Percentiles rank a stretch among this genome's conserved stretches.
These are phyloP conservation scores for Neurospora sp. DNA, from an alignment of 495 filamentous ascomycete genomes.

Conservation along the genomic window DNA sequence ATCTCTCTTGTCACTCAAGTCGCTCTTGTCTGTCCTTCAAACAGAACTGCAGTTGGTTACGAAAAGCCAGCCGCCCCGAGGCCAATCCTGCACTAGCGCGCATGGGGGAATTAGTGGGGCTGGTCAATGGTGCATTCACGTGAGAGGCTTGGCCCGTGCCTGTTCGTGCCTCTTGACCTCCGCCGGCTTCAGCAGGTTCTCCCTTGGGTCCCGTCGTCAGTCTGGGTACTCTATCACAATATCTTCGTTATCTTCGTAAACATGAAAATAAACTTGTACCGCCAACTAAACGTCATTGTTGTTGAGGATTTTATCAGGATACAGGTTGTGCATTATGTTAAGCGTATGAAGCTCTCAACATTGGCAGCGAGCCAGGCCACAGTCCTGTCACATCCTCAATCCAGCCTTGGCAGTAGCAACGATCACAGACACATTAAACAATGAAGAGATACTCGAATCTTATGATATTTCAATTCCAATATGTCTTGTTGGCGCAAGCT, in stretches of 20 bases:
- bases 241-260: too few species aligned
- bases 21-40: background rate
- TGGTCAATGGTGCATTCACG: background rate
- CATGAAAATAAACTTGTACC: too few species aligned
- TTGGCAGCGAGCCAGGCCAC: background rate
- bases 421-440: background rate
- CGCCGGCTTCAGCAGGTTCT: background rate
- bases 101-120: background rate
- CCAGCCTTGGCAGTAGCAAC: background rate
- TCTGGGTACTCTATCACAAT: background rate
- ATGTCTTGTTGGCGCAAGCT: background rate
- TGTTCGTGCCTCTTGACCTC: background rate
- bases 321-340: background rate
- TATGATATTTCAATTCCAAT: background rate
- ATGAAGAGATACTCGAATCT: background rate
- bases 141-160: background rate
- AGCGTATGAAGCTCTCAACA: background rate
- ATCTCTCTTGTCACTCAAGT: background rate
- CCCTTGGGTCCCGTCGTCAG: background rate
- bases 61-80: conserved; percentile 16
- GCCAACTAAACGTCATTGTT: background rate
- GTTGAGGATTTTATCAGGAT: background rate
- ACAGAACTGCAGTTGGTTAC: conserved; percentile 12
- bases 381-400: background rate
- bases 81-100: conserved; percentile 12